Base-by-base conservation (phyloP, 1,139 yeast species). In the Candida sanyaensis region DNA sequence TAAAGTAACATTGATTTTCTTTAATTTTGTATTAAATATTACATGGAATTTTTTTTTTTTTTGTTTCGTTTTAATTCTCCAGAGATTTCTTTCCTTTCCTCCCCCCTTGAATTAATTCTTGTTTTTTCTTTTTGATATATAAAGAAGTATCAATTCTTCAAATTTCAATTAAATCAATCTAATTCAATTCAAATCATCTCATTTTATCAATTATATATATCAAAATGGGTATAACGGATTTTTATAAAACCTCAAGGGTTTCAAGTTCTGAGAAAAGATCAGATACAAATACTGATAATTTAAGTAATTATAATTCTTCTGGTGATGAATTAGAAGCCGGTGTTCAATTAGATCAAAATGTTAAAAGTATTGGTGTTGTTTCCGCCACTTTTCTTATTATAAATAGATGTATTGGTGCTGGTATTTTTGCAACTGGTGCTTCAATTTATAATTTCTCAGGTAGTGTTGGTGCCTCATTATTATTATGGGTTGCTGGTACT, bases 371-470 rank as follows among this genome's bases (percentile, higher is more conserved):
- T 46, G 92, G 93, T n/a, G 64, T 79, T 33, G 50, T 80, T n/a
- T 84, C 90, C 2, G 88, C 90, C 43, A 75, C 84, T 27, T 84
- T 84, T 59, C 71, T 88, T 46, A 84, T 87, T 64, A 75, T 88
- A 59, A 88, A 88, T 64, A 76, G 96, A 64, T 88, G 88, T 84
- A 77, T 89, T 56, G 96, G 96, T 55, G 88, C 96, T 8, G 96
- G 96, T 63, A 87, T 89, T 45, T 89, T 89, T 64, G 84, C 93
- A 37, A 86, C 92, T 4, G 90, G 95, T 4, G 83, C 93, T n/a
- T 83, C 89, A 17, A 87, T 89, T 51, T 86, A 77, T 58, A 63
- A 72, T 3, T 72, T 84, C 51, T 77, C 86, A 28, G 95, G 96
- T 5, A 84, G 92, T 13, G 88, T 88, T 11, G 96, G 96, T 17